Conservation (phyloP, 371 early-diverging fungal genomes). For the Blakeslea trispora region DNA sequence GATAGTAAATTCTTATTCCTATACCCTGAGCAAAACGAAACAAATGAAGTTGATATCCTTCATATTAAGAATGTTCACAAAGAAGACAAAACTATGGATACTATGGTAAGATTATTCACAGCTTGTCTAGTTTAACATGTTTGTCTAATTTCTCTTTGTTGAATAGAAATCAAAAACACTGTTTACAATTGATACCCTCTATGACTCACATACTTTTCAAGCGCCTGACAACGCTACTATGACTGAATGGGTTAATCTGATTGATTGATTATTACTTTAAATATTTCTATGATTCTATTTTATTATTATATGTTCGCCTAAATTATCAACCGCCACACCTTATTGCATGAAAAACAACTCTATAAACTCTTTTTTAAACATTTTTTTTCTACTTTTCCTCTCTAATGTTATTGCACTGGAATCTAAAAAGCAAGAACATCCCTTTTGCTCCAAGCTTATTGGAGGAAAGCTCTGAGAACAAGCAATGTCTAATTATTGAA, state of each 20-base stretch:
- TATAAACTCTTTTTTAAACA: too few relatives aligned
- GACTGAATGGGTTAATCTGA: conserved; percentile 24
- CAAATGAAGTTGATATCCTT: conserved; percentile 24
- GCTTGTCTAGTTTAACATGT: background rate
- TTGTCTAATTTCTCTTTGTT: too few relatives aligned
- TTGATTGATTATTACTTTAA: conserved; percentile 9
- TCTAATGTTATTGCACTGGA: too few relatives aligned
- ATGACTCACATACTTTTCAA: conserved; percentile 28
- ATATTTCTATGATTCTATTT: conserved; percentile 1
- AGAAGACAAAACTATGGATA: conserved; percentile 12
- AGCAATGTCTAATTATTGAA: too few relatives aligned
- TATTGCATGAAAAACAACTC: too few relatives aligned
- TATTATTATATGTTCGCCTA: background rate
- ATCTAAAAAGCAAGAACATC: too few relatives aligned
- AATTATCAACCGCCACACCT: too few relatives aligned
- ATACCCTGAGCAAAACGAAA: conserved; percentile 29
- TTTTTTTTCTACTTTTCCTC: too few relatives aligned
- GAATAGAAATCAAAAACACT: conserved; percentile 23
- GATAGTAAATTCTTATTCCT: conserved; percentile 28
- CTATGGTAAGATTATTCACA: conserved; percentile 14
- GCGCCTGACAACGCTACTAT: conserved; percentile 21
- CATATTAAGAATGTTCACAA: conserved; percentile 25
- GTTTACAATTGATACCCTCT: conserved; percentile 30
- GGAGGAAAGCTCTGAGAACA: too few relatives aligned
- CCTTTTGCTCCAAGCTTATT: too few relatives aligned